phyloP scores from a whole-genome alignment of 257 asterid genomes.

The Cynanchum wilfordii region DNA sequence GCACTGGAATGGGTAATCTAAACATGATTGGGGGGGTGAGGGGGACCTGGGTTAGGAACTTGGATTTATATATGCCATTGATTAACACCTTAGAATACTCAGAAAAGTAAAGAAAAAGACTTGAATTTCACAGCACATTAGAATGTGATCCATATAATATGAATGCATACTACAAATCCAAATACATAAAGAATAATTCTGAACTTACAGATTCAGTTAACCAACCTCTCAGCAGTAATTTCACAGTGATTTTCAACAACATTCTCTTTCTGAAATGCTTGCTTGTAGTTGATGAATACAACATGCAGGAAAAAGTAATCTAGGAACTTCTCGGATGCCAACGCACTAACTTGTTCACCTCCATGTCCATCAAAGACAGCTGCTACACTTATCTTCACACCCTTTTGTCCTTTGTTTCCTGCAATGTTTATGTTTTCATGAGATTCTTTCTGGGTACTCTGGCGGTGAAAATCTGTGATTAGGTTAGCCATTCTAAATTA shows the following conservation, averaged over 20 bases:
- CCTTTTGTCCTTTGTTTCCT: constrained; percentile 38
- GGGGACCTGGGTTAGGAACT: background rate
- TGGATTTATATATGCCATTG: background rate
- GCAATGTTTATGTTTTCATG: constrained; percentile 5
- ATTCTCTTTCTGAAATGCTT: constrained; percentile 24
- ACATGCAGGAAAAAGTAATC: constrained; percentile 46
- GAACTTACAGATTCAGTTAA: constrained; percentile 8
- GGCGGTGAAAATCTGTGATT: background rate
- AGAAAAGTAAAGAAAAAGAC: background rate
- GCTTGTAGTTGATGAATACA: constrained; percentile 38
- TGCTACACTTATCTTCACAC: constrained; percentile 43
- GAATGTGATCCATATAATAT: too few relatives aligned
- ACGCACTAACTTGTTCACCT: constrained; percentile 69
- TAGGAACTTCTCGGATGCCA: constrained; percentile 54
- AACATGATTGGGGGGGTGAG: too few relatives aligned
- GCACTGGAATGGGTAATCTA: too few relatives aligned
- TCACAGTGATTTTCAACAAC: constrained; percentile 12
- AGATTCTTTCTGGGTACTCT: background rate
- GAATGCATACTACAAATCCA: background rate
- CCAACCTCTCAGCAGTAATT: constrained; percentile 23
- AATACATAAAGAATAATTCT: background rate
- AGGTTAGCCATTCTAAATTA: background rate
- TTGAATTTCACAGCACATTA: too few relatives aligned
- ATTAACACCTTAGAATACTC: background rate
- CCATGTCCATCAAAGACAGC: constrained; percentile 85